Base-by-base conservation (phyloP, 2,329 filamentous ascomycete species). In the Knufia fluminis region DNA sequence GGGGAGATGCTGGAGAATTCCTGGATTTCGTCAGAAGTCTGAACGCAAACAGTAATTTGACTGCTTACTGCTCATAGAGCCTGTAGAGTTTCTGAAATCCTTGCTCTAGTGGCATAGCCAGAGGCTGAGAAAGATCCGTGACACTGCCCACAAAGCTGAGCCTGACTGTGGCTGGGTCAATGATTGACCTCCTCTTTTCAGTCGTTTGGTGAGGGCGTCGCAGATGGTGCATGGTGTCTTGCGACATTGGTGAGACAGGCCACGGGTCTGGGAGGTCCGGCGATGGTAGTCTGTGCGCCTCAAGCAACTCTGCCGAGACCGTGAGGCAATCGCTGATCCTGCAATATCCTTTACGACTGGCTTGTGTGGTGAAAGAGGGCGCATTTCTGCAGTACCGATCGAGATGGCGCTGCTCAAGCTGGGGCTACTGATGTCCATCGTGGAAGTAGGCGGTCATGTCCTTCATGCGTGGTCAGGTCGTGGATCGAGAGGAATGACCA, bases 11-110 rank as follows among this genome's bases (percentile, higher is more conserved):
- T 3, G 12, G 19, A 10, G 32, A 23, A 19, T 38, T 46, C 14
- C 44, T 46, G 31, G 3, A 20, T 4, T 12, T n/a, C 10, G 17
- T 46, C 38, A 46, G 44, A 7, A 7, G 12, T 7, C 12, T n/a
- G 7, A 8, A 24, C 19, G 12, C 10, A 23, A n/a, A 38, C 3
- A 10, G n/a, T n/a, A 10, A 23, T 8, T 4, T 4, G 2, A 4
- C 8, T 14, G 16, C 44, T 46, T 36, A 46, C 44, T 46, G 28
- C 24, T 46, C 28, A 31, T 36, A 46, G 17, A 46, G 31, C 20
- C 23, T 19, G 32, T 46, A 46, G 31, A 46, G 44, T 16, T 46
- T 46, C 31, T 46, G 44, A 19, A 46, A 26, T 8, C 44, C 44
- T 23, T 36, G 19, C n/a, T 46, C 44, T 6, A 46, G 31, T 26